Evolutionary conservation across 257 asterid species (phyloP).

Genomic region (Nemophila menziesii): DNA sequence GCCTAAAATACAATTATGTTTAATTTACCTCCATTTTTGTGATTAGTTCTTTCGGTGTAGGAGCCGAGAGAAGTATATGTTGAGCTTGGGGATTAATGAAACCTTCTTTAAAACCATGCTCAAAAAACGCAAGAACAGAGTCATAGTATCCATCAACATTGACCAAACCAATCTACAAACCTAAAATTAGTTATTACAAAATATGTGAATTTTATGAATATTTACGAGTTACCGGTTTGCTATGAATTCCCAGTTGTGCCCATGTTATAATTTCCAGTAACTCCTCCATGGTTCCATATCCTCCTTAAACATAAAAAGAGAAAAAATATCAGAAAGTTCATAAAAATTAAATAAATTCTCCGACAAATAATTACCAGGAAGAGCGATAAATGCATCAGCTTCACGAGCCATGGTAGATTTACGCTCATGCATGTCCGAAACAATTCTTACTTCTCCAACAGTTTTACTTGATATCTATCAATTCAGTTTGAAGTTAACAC

Average conservation of each 20-base stretch:
- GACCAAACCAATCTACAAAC: slow-evolving; percentile 78
- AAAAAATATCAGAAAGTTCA: too few species aligned
- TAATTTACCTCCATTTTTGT: slow-evolving; percentile 73
- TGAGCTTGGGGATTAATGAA: slow-evolving; percentile 86
- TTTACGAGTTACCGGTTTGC: slow-evolving; percentile 66
- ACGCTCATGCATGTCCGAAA: slow-evolving; percentile 84
- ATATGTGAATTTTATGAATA: too few species aligned
- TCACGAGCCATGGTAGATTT: slow-evolving; percentile 94
- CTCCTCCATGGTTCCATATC: slow-evolving; percentile 99
- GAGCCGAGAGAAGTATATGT: slow-evolving; percentile 76
- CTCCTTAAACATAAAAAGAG: slow-evolving; percentile 73
- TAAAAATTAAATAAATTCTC: too few species aligned
- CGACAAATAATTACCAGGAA: too few species aligned
- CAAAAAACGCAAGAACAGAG: slow-evolving; percentile 65
- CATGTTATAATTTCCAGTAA: too few species aligned
- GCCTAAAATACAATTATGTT: too few species aligned
- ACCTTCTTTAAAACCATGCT: slow-evolving; percentile 94
- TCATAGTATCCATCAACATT: slow-evolving; percentile 89
- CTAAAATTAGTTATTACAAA: too few species aligned
- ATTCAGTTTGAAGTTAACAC: too few species aligned
- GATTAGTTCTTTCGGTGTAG: slow-evolving; percentile 66
- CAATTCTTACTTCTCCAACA: slow-evolving; percentile 85
- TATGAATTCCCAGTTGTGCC: slow-evolving; percentile 98
- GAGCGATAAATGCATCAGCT: slow-evolving; percentile 88
- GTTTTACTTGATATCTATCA: slow-evolving; percentile 77